Evolutionary conservation across 2,329 filamentous ascomycete genomes (phyloP), one percentile per base, ranked within the genome.

Genomic region (Fusarium duplospermum): DNA sequence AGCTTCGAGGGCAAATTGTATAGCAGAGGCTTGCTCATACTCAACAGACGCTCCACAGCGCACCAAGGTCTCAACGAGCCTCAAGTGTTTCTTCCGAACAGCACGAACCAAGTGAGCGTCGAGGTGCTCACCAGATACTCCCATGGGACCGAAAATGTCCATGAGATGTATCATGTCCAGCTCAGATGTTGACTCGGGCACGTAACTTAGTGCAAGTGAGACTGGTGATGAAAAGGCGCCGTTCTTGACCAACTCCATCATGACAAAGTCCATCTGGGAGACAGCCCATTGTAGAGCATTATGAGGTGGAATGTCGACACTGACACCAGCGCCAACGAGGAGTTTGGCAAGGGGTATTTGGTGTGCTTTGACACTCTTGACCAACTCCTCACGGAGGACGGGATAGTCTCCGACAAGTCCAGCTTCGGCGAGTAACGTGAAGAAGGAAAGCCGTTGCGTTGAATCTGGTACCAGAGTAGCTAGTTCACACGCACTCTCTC

Each of bases 21-120:
- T 57, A 20, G 58, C 63, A n/a, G 69, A 45, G 13, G 31, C 69
- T 3, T 67, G 33, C 1, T 66, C 52, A 20, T 36, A 56, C 20
- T 71, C 67, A 1, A 60, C 33, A 1, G 63, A 71, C 1, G 69
- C 69, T 9, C 68, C 69, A 13, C 36, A 64, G 2, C 56, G 52
- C 5, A 71, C 22, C 5, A 71, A 13, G 2, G 22, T 35, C 22
- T 29, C 45, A 9, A 59, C 52, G 1, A 71, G 33, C 16, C 31
- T 14, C 1, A 1, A 29, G 0, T 71, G 58, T 0, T 42, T 71
- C 0, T n/a, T 63, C 0, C 47, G 45, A 0, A 27, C 63, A 20
- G 69, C 69, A 1, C 27, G 31, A 1, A 71, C 36, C 20, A 71
- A 31, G 4, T 29, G 47, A 5, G 8, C 29, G 14, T 71, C 52